phyloP scores from a whole-genome alignment of 2,329 filamentous ascomycete species.

The Aspergillus awamori region DNA sequence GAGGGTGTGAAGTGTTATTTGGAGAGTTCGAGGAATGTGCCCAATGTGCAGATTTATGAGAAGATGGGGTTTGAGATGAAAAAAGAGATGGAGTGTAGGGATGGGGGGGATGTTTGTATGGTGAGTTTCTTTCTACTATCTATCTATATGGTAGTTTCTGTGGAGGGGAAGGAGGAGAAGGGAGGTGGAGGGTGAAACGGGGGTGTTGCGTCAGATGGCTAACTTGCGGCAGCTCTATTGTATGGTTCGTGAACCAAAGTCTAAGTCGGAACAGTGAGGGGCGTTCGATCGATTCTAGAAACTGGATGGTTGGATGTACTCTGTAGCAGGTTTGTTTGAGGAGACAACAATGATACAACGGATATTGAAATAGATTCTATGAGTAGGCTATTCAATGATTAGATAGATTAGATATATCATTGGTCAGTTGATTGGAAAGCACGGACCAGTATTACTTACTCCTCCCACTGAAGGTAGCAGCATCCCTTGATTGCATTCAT shows the following conservation, averaged over 20 bases:
- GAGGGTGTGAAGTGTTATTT: slow-evolving; percentile 70
- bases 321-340: too few species aligned
- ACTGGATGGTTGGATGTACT: background rate
- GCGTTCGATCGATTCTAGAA: background rate
- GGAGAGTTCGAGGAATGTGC: slow-evolving; percentile 68
- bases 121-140: slow-evolving; percentile 33
- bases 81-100: slow-evolving; percentile 68
- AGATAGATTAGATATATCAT: too few species aligned
- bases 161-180: background rate
- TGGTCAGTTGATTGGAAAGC: too few species aligned
- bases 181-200: background rate
- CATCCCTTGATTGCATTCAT: too few species aligned
- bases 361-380: too few species aligned
- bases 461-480: too few species aligned
- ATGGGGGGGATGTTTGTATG: slow-evolving; percentile 60
- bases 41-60: slow-evolving; percentile 73
- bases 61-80: slow-evolving; percentile 68
- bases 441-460: too few species aligned
- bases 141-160: background rate
- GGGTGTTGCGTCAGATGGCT: background rate
- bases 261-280: background rate
- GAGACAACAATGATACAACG: too few species aligned
- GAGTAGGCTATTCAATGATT: too few species aligned
- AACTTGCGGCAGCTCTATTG: slow-evolving; percentile 21
- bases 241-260: slow-evolving; percentile 24